These are phyloP conservation scores for Backusella luteola DNA, from an alignment of 192 early-diverging fungal genomes.

Conservation along the genomic window DNA sequence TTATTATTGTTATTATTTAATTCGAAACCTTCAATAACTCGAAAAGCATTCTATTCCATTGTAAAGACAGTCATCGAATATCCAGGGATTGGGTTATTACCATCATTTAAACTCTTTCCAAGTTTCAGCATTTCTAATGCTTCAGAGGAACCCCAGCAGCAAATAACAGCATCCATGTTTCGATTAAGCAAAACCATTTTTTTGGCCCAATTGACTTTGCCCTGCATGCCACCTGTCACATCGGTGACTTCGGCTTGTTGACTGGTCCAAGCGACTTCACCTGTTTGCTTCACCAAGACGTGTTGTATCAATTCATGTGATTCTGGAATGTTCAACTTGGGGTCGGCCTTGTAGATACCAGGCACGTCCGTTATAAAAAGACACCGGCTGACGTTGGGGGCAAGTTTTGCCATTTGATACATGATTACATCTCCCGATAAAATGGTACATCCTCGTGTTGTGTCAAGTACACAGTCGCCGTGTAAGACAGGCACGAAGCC, in stretches of 20 bases:
- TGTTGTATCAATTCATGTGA: constrained; percentile 6
- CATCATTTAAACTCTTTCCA: not conserved
- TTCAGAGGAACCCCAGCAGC: constrained; percentile 20
- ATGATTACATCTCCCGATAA: constrained; percentile 37
- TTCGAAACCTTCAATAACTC: too few species aligned
- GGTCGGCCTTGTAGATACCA: constrained; percentile 34
- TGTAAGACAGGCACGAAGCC: constrained; percentile 35
- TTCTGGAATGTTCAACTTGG: constrained; percentile 16
- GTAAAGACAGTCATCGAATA: constrained; percentile 14
- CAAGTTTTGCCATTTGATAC: constrained; percentile 17
- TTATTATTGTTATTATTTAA: too few species aligned
- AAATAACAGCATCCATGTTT: constrained; percentile 12
- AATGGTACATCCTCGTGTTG: constrained; percentile 27
- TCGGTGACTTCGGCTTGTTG: constrained; percentile 12
- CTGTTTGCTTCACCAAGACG: not conserved
- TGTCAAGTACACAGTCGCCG: constrained; percentile 36
- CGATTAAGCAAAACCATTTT: constrained; percentile 11
- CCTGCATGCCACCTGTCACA: constrained; percentile 38
- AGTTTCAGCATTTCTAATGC: constrained; percentile 8
- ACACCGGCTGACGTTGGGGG: constrained; percentile 19
- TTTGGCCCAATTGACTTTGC: constrained; percentile 34
- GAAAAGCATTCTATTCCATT: not conserved
- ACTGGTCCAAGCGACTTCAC: not conserved
- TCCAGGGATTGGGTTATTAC: not conserved
- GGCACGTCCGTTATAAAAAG: constrained; percentile 37